Conservation (phyloP, 2,329 filamentous ascomycete species). For the Tetracladium maxilliforme region DNA sequence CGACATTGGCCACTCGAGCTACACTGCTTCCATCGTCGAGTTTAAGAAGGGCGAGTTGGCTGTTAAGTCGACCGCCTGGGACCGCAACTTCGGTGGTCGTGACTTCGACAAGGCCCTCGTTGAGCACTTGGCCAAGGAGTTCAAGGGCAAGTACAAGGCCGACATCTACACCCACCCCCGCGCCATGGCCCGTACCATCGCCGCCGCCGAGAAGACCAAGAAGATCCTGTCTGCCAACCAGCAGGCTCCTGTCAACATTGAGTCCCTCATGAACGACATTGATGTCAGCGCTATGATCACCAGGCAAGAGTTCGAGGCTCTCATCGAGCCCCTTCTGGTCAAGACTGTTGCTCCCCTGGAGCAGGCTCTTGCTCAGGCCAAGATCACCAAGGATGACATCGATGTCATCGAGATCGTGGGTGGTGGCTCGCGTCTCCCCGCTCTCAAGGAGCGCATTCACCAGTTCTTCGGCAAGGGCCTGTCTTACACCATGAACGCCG, state of each 20-base stretch:
- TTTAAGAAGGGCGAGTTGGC: conserved; percentile 94
- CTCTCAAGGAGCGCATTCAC: conserved; percentile 81
- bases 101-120: conserved; percentile 93
- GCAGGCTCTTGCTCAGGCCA: conserved; percentile 86
- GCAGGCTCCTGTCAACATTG: conserved; percentile 83
- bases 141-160: conserved; percentile 96
- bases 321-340: conserved; percentile 71
- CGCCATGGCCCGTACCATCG: conserved; percentile 72
- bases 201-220: conserved; percentile 93
- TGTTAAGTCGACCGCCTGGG: conserved; percentile 83
- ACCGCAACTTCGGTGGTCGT: conserved; percentile 92
- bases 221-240: conserved; percentile 96
- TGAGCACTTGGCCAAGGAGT: conserved; percentile 89
- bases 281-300: conserved; percentile 84
- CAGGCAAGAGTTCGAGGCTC: conserved; percentile 80
- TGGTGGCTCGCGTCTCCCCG: conserved; percentile 84
- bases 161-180: conserved; percentile 86
- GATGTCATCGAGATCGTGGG: conserved; percentile 88
- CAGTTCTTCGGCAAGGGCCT: conserved; percentile 84
- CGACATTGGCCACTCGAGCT: conserved; percentile 94
- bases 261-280: conserved; percentile 96
- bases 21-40: conserved; percentile 86
- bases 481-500: conserved; percentile 95
- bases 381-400: conserved; percentile 82
- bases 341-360: conserved; percentile 64